These are phyloP conservation scores for Alternaria ventricosa DNA, from an alignment of 2,329 filamentous ascomycete genomes.

Conservation along the genomic window DNA sequence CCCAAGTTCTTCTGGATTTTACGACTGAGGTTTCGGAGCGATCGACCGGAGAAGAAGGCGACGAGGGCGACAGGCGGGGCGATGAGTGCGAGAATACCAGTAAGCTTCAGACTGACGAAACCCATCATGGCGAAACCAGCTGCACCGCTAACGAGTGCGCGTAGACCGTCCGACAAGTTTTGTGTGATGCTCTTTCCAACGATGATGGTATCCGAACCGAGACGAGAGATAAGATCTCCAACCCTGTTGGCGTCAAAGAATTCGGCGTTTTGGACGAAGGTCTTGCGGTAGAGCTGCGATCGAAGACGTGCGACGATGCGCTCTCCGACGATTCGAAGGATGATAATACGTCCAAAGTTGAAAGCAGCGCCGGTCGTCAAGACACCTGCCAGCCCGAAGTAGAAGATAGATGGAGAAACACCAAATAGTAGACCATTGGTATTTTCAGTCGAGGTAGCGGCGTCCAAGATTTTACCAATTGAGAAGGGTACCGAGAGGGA, in stretches of 20 bases:
- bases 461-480: conserved; percentile 92
- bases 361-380: conserved; percentile 84
- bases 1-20: conserved; percentile 94
- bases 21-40: conserved; percentile 86
- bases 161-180: conserved; percentile 94
- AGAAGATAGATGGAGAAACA: conserved; percentile 85
- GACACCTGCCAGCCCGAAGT: conserved; percentile 74
- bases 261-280: conserved; percentile 96
- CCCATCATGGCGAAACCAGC: conserved; percentile 93
- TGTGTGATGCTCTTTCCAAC: conserved; percentile 99
- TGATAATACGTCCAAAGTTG: conserved; percentile 92
- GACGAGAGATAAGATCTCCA: conserved; percentile 91
- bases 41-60: conserved; percentile 88
- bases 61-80: conserved; percentile 90
- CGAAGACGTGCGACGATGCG: conserved; percentile 89
- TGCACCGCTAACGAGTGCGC: conserved; percentile 85
- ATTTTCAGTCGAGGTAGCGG: conserved; percentile 75
- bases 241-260: conserved; percentile 99
- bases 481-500: conserved; percentile 98
- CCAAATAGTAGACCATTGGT: conserved; percentile 77
- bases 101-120: conserved; percentile 92
- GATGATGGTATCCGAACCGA: conserved; percentile 96
- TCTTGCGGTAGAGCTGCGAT: conserved; percentile 87
- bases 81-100: conserved; percentile 82
- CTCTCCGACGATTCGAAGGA: conserved; percentile 92